Evolutionary conservation across 192 early-diverging fungal species (phyloP).

Genomic region (Coemansia umbellata): DNA sequence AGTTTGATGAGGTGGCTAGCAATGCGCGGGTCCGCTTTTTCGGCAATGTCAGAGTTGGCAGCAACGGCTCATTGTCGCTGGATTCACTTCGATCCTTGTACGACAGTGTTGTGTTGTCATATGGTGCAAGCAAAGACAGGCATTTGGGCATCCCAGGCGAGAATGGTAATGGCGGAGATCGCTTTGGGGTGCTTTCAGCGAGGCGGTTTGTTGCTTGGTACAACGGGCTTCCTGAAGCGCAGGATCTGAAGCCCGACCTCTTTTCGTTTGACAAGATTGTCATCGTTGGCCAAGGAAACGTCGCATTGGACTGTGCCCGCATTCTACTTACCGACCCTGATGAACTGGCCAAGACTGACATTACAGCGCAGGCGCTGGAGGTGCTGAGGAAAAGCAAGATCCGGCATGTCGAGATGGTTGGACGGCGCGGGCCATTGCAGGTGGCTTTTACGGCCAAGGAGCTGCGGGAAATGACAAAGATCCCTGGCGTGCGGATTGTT

Average conservation of each 20-base stretch:
- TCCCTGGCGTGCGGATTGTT: constrained; percentile 61
- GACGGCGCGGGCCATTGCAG: constrained; percentile 88
- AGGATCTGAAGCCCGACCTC: constrained; percentile 60
- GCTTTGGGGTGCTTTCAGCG: constrained; percentile 64
- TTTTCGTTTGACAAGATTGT: constrained; percentile 67
- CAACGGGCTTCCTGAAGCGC: constrained; percentile 78
- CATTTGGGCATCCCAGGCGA: constrained; percentile 68
- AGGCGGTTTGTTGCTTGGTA: constrained; percentile 93
- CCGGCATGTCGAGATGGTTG: constrained; percentile 81
- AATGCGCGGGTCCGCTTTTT: constrained; percentile 71
- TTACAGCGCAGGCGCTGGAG: constrained; percentile 70
- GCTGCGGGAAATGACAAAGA: constrained; percentile 83
- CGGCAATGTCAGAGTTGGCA: constrained; percentile 74
- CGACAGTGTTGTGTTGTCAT: constrained; percentile 76
- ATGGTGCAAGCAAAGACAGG: constrained; percentile 77
- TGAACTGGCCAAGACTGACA: constrained; percentile 78
- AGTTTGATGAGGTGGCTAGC: constrained; percentile 74
- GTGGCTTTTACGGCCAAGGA: constrained; percentile 95
- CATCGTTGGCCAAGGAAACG: constrained; percentile 91
- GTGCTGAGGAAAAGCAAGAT: constrained; percentile 63
- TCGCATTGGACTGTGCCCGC: constrained; percentile 88
- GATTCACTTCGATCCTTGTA: constrained; percentile 59
- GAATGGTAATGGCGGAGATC: constrained; percentile 17
- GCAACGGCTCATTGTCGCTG: constrained; percentile 44
- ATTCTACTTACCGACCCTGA: constrained; percentile 73